Percentiles rank a stretch among this genome's conserved stretches.
phyloP scores from a whole-genome alignment of 2,329 filamentous ascomycete genomes.

The Podosphaera leucotricha region DNA sequence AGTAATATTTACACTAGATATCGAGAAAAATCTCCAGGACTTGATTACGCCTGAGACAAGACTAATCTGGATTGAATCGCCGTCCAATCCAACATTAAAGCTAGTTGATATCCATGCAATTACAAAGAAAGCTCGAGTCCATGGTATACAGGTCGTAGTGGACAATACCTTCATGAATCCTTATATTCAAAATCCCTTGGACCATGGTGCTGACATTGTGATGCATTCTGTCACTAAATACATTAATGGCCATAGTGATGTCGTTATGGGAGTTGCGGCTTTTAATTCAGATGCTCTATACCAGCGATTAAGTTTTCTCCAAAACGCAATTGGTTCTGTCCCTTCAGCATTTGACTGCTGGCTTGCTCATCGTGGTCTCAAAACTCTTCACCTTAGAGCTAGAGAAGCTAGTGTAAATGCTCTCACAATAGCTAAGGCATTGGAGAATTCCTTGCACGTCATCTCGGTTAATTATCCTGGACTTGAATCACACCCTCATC shows the following conservation, averaged over 20 bases:
- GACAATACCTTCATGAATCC: conserved; percentile 97
- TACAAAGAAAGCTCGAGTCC: conserved; percentile 57
- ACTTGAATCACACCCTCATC: conserved; percentile 65
- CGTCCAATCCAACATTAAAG: conserved; percentile 80
- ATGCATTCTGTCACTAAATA: conserved; percentile 97
- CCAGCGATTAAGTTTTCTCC: conserved; percentile 62
- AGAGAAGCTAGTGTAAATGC: conserved; percentile 70
- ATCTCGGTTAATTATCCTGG: conserved; percentile 90
- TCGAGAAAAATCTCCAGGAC: conserved; percentile 65
- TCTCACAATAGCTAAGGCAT: conserved; percentile 46
- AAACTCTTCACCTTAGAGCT: conserved; percentile 84
- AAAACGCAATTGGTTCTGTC: conserved; percentile 92
- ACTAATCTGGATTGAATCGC: conserved; percentile 90
- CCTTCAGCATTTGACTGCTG: conserved; percentile 92
- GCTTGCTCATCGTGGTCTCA: conserved; percentile 90
- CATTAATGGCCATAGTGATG: conserved; percentile 93
- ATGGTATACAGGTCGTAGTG: conserved; percentile 86
- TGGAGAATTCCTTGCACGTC: conserved; percentile 62
- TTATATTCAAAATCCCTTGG: conserved; percentile 88
- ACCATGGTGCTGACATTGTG: conserved; percentile 87
- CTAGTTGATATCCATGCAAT: conserved; percentile 85
- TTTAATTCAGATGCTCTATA: conserved; percentile 72
- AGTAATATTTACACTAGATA: conserved; percentile 82
- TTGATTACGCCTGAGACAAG: conserved; percentile 79
- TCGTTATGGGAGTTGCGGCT: conserved; percentile 90